Evolutionary conservation across 805 yeast species (phyloP).

Genomic region (Candida ficus): DNA sequence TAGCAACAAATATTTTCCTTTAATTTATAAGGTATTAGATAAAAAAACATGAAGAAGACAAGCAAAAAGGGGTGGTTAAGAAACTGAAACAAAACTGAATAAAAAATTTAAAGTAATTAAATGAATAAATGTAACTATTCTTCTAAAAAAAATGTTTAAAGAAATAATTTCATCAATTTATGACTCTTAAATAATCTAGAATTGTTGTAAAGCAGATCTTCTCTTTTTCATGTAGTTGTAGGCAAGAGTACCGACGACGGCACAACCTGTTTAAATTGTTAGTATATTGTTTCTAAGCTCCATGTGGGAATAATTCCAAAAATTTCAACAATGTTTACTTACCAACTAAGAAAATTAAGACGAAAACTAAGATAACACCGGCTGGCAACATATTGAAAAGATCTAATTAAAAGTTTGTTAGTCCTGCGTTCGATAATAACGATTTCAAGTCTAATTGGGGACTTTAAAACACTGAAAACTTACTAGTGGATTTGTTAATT

Average conservation of each 20-base stretch:
- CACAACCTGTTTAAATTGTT: constrained; percentile 14
- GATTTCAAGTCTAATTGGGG: background rate
- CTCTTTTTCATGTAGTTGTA: constrained; percentile 17
- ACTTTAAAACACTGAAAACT: background rate
- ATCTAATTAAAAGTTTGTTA: constrained; percentile 2
- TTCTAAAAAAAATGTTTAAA: too few relatives aligned
- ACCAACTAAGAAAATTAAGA: constrained; percentile 25
- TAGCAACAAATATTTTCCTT: too few relatives aligned
- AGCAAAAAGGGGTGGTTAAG: too few relatives aligned
- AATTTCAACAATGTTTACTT: too few relatives aligned
- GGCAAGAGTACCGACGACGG: constrained; percentile 10
- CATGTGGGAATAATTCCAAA: too few relatives aligned
- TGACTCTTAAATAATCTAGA: constrained; percentile 4
- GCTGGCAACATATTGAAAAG: constrained; percentile 26
- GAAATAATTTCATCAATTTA: too few relatives aligned
- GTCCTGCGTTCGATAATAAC: background rate
- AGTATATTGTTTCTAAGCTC: constrained; percentile 3
- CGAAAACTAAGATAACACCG: constrained; percentile 30
- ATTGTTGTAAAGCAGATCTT: constrained; percentile 24
- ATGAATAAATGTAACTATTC: too few relatives aligned
- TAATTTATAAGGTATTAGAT: too few relatives aligned
- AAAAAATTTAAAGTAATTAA: too few relatives aligned
- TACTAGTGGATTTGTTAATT: background rate
- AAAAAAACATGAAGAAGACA: too few relatives aligned
- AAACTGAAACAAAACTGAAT: too few relatives aligned